Percentiles rank a stretch among this genome's conserved stretches.
These are phyloP conservation scores for Naganishia vishniacii DNA, from an alignment of 768 basidiomycete species.

Conservation along the genomic window DNA sequence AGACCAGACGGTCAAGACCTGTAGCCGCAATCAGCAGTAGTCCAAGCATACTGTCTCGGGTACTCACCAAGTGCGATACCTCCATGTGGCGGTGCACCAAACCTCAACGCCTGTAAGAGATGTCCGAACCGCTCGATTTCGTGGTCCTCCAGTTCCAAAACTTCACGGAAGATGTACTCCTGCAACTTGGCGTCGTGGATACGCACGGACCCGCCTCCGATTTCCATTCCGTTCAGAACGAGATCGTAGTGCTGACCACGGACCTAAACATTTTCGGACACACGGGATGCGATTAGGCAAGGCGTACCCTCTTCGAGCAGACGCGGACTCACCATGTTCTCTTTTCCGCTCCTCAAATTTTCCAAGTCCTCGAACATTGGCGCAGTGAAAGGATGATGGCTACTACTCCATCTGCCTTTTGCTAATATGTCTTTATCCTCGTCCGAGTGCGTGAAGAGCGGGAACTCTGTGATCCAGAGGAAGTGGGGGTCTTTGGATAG, in stretches of 20 bases:
- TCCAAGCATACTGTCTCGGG: too few relatives aligned
- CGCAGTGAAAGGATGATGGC: conserved; percentile 94
- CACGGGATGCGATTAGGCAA: too few relatives aligned
- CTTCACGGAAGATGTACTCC: conserved; percentile 67
- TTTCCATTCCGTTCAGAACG: conserved; percentile 85
- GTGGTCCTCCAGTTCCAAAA: conserved; percentile 69
- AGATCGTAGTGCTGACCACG: conserved; percentile 96
- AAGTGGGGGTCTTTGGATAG: conserved; percentile 67
- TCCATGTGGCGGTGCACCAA: conserved; percentile 91
- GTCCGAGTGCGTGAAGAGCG: conserved; percentile 80
- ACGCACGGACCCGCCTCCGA: conserved; percentile 88
- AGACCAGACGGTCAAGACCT: conserved; percentile 91
- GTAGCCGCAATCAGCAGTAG: conserved; percentile 27
- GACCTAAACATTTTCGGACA: conserved; percentile 61
- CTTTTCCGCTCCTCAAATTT: conserved; percentile 64
- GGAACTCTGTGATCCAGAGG: conserved; percentile 93
- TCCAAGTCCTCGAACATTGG: conserved; percentile 86
- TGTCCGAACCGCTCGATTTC: conserved; percentile 76
- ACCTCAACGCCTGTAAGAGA: conserved; percentile 75
- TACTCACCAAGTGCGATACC: conserved; percentile 85
- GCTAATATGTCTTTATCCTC: conserved; percentile 80
- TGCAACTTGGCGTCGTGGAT: conserved; percentile 85
- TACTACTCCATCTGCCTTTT: conserved; percentile 80
- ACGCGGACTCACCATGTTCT: conserved; percentile 50
- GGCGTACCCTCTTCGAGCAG: too few relatives aligned